A percentile compares a stretch with the other conserved stretches of the same genome.
Conservation (phyloP, 2,329 filamentous ascomycete genomes). For the Biscogniauxia mediterranea region DNA sequence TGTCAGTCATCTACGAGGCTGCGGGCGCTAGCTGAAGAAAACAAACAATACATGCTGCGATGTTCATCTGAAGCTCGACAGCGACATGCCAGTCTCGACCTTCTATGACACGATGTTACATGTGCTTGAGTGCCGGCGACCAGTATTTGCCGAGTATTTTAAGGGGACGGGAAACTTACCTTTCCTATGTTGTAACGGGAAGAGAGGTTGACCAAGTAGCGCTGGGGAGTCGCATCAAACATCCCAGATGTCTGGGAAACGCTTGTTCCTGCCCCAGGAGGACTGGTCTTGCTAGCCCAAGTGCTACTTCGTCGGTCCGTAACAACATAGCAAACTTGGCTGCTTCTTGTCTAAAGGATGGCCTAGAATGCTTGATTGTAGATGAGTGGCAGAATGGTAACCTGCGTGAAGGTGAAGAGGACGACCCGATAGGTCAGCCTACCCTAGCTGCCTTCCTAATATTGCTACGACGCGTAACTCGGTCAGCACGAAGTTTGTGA, state of each 20-base stretch:
- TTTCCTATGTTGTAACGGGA: not conserved
- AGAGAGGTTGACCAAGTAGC: not conserved
- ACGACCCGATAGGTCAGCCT: constrained; percentile 7
- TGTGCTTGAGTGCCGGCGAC: not conserved
- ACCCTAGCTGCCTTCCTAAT: constrained; percentile 18
- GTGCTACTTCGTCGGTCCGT: not conserved
- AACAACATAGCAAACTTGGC: not conserved
- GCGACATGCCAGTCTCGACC: not conserved
- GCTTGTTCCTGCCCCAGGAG: not conserved
- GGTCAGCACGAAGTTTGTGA: constrained; percentile 18
- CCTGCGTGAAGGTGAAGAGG: not conserved
- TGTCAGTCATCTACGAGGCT: not conserved
- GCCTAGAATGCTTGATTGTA: not conserved
- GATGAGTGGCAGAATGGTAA: not conserved
- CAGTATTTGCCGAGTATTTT: not conserved
- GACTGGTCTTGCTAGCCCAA: not conserved
- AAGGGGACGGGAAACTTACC: too few species aligned
- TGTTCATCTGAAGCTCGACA: not conserved
- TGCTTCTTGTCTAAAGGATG: not conserved
- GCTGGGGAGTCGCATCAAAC: not conserved
- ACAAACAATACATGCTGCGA: not conserved
- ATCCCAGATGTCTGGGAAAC: not conserved
- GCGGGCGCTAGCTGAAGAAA: not conserved
- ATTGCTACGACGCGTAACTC: constrained; percentile 17
- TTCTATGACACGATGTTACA: not conserved